Conservation (phyloP, 129 eudicot genomes). For the Erigeron canadensis region DNA sequence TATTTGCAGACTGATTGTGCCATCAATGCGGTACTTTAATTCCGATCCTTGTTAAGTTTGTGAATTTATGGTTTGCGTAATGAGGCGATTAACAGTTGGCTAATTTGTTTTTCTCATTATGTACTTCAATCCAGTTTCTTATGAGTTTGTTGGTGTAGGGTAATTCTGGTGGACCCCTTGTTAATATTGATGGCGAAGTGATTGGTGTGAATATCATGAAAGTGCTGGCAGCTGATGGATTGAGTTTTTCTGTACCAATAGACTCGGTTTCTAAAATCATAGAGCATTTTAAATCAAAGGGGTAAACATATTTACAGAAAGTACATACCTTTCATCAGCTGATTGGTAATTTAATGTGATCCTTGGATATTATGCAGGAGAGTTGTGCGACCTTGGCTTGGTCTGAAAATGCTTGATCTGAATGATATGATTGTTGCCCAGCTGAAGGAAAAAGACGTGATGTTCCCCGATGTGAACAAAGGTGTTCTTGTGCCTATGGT, state of each 20-base stretch:
- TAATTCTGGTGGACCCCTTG: conserved; percentile 94
- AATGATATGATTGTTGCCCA: conserved; percentile 86
- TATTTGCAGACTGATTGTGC: conserved; percentile 94
- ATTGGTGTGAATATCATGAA: conserved; percentile 73
- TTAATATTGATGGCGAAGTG: conserved; percentile 83
- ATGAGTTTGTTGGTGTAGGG: conserved; percentile 49
- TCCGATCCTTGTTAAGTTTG: conserved; percentile 5
- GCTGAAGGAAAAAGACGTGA: conserved; percentile 71
- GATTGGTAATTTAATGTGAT: not conserved
- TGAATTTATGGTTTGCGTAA: not conserved
- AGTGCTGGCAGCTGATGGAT: conserved; percentile 68
- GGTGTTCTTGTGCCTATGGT: conserved; percentile 96
- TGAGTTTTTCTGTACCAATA: conserved; percentile 86
- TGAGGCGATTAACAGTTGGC: not conserved
- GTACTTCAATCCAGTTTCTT: conserved; percentile 4
- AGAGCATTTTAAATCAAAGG: conserved; percentile 83
- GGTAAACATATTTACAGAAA: conserved; percentile 43
- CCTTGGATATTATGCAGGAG: conserved; percentile 55
- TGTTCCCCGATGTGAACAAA: conserved; percentile 68
- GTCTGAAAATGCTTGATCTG: conserved; percentile 92
- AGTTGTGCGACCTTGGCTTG: conserved; percentile 97
- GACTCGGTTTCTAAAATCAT: conserved; percentile 77
- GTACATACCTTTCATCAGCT: not conserved
- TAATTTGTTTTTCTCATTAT: conserved; percentile 13
- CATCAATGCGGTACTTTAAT: conserved; percentile 61